Evolutionary conservation across 306 rosid genomes (phyloP).

Genomic region (Quillaja saponaria): DNA sequence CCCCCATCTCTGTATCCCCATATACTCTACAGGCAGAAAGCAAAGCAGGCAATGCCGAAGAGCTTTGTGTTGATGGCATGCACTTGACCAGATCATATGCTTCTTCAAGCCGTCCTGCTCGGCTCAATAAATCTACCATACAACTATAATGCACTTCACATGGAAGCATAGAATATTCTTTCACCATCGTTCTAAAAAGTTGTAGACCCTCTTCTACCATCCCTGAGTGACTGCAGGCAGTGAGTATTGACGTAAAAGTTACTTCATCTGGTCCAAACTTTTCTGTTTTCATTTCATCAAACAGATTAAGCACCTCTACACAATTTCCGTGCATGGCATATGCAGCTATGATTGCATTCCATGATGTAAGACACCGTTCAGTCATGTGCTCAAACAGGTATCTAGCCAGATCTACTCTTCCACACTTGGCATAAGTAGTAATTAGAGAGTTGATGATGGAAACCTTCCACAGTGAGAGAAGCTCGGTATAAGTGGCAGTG

Average conservation of each 20-base stretch:
- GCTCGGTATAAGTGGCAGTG: constrained; percentile 45
- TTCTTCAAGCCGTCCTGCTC: constrained; percentile 48
- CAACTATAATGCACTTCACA: constrained; percentile 53
- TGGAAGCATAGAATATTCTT: constrained; percentile 40
- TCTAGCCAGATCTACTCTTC: constrained; percentile 40
- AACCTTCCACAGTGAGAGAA: constrained; percentile 33
- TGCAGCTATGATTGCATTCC: constrained; percentile 59
- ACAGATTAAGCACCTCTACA: constrained; percentile 40
- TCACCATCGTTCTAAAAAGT: constrained; percentile 39
- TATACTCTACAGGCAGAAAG: constrained; percentile 57
- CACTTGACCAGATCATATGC: constrained; percentile 45
- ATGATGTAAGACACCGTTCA: constrained; percentile 44
- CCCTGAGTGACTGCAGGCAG: constrained; percentile 61
- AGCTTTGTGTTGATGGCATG: constrained; percentile 31
- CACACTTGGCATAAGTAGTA: constrained; percentile 50
- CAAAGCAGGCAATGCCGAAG: constrained; percentile 45
- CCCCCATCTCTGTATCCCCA: constrained; percentile 42
- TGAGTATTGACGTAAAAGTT: constrained; percentile 54
- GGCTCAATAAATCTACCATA: constrained; percentile 55
- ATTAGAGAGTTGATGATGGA: constrained; percentile 46
- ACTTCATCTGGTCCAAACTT: constrained; percentile 42
- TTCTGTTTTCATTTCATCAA: constrained; percentile 42
- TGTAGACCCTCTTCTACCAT: constrained; percentile 47
- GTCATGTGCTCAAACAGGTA: constrained; percentile 42
- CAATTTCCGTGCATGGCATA: constrained; percentile 52